Evolutionary conservation across 768 basidiomycete species (phyloP), one percentile per base, ranked within the genome.

Genomic region (Hebeloma cylindrosporum): DNA sequence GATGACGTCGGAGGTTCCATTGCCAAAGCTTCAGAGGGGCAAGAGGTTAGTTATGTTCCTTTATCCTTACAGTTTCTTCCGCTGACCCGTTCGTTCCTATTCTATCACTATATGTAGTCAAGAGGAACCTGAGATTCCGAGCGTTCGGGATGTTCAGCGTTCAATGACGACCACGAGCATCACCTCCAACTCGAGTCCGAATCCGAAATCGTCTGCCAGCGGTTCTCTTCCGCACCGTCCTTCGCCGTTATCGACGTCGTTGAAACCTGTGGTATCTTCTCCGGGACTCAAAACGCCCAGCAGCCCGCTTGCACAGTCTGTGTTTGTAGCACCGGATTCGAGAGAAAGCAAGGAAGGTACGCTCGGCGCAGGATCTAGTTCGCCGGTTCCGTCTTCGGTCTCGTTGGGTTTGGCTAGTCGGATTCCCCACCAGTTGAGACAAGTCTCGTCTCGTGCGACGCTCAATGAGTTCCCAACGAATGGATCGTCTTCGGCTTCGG

Each of bases 261-360:
- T 53, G 21, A 53, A 48, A 16, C 48, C 42, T n/a, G 43, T 39
- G 21, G 13, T 25, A 10, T 14, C 44, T 31, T 43, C 47, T 17
- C 34, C 51, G 7, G 32, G 40, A 33, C 28, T 64, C 35, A 69
- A 63, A 22, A 55, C 68, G 2, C 68, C 70, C 8, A 60, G 64
- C 0, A 73, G 70, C 32, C 72, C 73, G 0, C 54, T 74, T 11
- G 50, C 63, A 0, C 65, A 64, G 30, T 47, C 40, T 8, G 17
- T 44, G 2, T 7, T 55, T 25, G 28, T 35, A 1, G 33, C 43
- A 20, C 27, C 48, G 5, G 18, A 25, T 16, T 10, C 51, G 14
- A 32, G 26, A 9, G 28, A 35, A n/a, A 4, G 4, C 22, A 10
- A 21, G 33, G 18, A 17, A 18, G 36, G 10, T n/a, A 3, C 21